Evolutionary conservation across 805 yeast species (phyloP), one percentile per base, ranked within the genome.

Genomic region (Lachancea nothofagi): DNA sequence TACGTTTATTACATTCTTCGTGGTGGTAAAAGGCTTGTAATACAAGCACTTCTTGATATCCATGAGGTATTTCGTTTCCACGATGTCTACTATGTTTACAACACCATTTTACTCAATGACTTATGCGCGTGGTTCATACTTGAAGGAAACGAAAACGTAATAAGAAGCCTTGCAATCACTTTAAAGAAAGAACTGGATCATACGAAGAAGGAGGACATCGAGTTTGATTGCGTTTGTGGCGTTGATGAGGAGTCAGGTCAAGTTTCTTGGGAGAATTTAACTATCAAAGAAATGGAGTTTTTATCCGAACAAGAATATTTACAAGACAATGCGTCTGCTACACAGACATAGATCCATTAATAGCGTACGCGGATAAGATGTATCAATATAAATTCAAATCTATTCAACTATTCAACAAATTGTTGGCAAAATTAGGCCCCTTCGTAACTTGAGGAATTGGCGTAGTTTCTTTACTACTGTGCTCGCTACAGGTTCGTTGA

Each of bases 71-170:
- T 89, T 60, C 70, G 96, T 43, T 82, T 66, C 54, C 95, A 87
- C 55, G 95, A 87, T 53, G 72, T 82, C 15, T 87, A 87, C 57
- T 85, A 87, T 55, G 87, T 86, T 5, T 89, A 89, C 57, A 83
- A 83, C 54, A 78, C 77, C 54, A 71, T 88, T 0, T 71, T 85
- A 68, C 49, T 87, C 4, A 87, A 83, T 51, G 96, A 89, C 57
- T 66, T 86, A 46, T 71, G 84, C 42, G 67, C 80, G 12, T 89
- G 95, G 95, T 57, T 83, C 13, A 66, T 83, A 38, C 57, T 69
- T 27, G 70, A 69, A 30, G 78, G 85, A 28, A 69, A 70, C 45
- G 89, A 82, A 47, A 66, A 61, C 27, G 71, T 74, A 18, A 54
- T 87, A 19, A 66, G 85, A 41, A 70, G 74, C 30, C 60, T 87